Percentiles rank a stretch among this genome's conserved stretches.
Conservation (phyloP, 345 rosid genomes). For the Dovyalis caffra region DNA sequence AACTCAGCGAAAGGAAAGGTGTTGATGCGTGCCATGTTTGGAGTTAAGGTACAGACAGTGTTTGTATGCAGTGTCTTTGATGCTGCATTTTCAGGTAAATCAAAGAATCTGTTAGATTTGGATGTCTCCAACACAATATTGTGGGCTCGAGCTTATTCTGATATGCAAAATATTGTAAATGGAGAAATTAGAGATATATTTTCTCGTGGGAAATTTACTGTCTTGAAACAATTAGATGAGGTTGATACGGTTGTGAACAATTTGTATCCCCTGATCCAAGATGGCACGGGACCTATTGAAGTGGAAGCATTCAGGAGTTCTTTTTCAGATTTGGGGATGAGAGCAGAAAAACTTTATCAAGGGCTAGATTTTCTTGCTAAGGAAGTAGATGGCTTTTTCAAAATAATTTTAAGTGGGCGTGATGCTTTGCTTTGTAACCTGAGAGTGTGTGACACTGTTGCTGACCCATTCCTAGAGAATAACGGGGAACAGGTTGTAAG, state of each 20-base stretch:
- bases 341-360: conserved; percentile 53
- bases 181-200: conserved; percentile 45
- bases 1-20: conserved; percentile 86
- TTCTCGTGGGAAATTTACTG: conserved; percentile 36
- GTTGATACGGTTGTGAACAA: conserved; percentile 59
- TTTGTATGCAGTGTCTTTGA: conserved; percentile 71
- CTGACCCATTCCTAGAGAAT: conserved; percentile 31
- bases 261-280: conserved; percentile 61
- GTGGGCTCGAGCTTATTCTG: conserved; percentile 61
- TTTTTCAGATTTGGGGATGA: conserved; percentile 38
- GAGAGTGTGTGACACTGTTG: conserved; percentile 39
- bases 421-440: conserved; percentile 85
- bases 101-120: conserved; percentile 51
- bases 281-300: conserved; percentile 40
- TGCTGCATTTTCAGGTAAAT: conserved; percentile 71
- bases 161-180: conserved; percentile 54
- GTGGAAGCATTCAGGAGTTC: conserved; percentile 33
- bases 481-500: conserved; percentile 25
- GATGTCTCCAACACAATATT: conserved; percentile 42
- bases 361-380: conserved; percentile 67
- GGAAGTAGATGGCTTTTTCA: conserved; percentile 77
- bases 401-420: conserved; percentile 67
- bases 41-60: conserved; percentile 76
- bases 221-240: conserved; percentile 60
- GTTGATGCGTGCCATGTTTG: conserved; percentile 84